A percentile compares a stretch with the other conserved stretches of the same genome.
Evolutionary conservation across 495 filamentous ascomycete species (phyloP).

Genomic region (Aspergillus coremiiformis): DNA sequence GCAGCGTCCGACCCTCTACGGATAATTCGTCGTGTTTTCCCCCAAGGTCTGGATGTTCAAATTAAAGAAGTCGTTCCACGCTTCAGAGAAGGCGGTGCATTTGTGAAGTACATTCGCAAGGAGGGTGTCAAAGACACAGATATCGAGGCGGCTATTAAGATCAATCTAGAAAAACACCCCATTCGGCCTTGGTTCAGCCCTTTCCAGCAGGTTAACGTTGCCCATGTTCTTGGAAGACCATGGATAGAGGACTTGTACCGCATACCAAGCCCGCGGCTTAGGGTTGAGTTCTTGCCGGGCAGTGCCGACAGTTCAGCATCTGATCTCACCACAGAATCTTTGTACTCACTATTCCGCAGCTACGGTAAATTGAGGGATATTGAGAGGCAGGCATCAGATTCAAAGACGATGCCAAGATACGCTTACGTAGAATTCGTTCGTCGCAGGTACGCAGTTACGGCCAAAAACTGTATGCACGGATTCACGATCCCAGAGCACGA

Average conservation of each 20-base stretch:
- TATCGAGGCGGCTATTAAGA: conserved; percentile 48
- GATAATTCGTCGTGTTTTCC: conserved; percentile 56
- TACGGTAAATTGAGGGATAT: conserved; percentile 89
- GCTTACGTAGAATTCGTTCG: conserved; percentile 68
- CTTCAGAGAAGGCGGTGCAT: conserved; percentile 86
- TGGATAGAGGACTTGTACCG: conserved; percentile 93
- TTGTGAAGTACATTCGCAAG: conserved; percentile 74
- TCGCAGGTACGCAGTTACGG: conserved; percentile 70
- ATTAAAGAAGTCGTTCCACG: conserved; percentile 75
- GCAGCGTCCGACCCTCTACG: conserved; percentile 56
- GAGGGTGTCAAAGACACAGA: conserved; percentile 43
- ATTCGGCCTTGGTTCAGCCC: conserved; percentile 88
- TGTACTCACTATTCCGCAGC: conserved; percentile 81
- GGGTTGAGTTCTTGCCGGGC: conserved; percentile 76
- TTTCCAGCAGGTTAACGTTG: conserved; percentile 58
- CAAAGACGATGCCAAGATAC: conserved; percentile 72
- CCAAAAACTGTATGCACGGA: conserved; percentile 89
- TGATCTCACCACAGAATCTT: conserved; percentile 76
- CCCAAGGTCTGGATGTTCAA: conserved; percentile 49
- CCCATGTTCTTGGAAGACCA: conserved; percentile 71
- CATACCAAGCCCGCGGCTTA: conserved; percentile 64
- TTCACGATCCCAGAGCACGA: conserved; percentile 55
- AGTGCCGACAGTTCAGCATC: conserved; percentile 54
- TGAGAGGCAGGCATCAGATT: conserved; percentile 66
- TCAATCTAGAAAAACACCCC: conserved; percentile 56